A percentile compares a stretch with the other conserved stretches of the same genome.
phyloP scores from a whole-genome alignment of 768 basidiomycete genomes.

The Calocybe indica region DNA sequence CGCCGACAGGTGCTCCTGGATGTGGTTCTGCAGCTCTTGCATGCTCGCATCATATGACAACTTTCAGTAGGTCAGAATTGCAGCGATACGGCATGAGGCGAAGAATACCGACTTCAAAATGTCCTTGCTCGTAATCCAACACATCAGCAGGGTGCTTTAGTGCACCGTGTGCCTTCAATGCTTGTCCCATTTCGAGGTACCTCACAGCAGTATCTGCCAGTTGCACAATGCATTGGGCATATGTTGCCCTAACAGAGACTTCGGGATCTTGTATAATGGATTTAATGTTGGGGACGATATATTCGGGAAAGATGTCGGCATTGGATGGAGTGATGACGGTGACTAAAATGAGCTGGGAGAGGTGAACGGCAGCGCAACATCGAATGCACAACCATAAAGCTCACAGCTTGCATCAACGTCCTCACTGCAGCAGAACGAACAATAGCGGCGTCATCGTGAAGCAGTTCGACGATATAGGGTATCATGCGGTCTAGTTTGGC shows the following conservation, averaged over 20 bases:
- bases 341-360: slow-evolving; percentile 16
- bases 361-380: neutral
- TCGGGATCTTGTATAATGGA: slow-evolving; percentile 82
- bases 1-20: slow-evolving; percentile 83
- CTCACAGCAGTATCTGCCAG: slow-evolving; percentile 83
- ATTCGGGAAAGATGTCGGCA: slow-evolving; percentile 84
- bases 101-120: slow-evolving; percentile 61
- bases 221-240: slow-evolving; percentile 80
- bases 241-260: slow-evolving; percentile 69
- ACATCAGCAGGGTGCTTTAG: slow-evolving; percentile 58
- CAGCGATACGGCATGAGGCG: neutral
- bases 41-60: slow-evolving; percentile 87
- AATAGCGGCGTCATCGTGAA: slow-evolving; percentile 78
- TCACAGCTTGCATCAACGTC: slow-evolving; percentile 77
- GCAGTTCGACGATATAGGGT: slow-evolving; percentile 84
- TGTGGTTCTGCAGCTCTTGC: slow-evolving; percentile 76
- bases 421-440: slow-evolving; percentile 79
- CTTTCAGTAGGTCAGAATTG: slow-evolving; percentile 30
- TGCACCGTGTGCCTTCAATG: slow-evolving; percentile 77
- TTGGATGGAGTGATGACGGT: slow-evolving; percentile 22
- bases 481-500: slow-evolving; percentile 91
- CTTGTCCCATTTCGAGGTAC: slow-evolving; percentile 92
- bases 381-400: slow-evolving; percentile 19
- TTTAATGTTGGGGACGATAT: slow-evolving; percentile 86
- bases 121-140: slow-evolving; percentile 70